Evolutionary conservation across 768 basidiomycete species (phyloP).

Genomic region (Porpolomopsis calyptriformis): DNA sequence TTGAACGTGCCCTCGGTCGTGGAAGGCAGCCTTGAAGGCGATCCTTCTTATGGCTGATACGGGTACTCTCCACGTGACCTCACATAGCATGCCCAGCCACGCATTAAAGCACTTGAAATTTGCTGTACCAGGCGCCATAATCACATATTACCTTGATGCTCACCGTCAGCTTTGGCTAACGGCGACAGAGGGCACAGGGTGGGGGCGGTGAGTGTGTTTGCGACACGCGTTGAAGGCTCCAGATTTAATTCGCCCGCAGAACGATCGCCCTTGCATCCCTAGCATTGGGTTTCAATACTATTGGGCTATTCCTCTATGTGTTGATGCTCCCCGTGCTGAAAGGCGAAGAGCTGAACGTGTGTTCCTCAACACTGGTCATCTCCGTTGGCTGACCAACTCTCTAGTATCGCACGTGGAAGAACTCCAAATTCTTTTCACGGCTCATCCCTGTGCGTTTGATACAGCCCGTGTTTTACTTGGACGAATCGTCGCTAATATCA

Average conservation of each 20-base stretch:
- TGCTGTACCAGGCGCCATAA: slow-evolving; percentile 53
- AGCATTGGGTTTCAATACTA: slow-evolving; percentile 46
- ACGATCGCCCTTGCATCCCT: slow-evolving; percentile 44
- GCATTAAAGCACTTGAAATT: slow-evolving; percentile 64
- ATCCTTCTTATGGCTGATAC: too few relatives aligned
- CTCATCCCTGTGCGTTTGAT: slow-evolving; percentile 55
- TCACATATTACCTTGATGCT: slow-evolving; percentile 56
- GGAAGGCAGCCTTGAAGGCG: neutral
- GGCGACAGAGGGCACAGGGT: slow-evolving; percentile 27
- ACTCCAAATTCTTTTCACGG: slow-evolving; percentile 56
- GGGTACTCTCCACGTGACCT: too few relatives aligned
- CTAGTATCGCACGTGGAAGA: slow-evolving; percentile 66
- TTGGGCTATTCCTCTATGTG: slow-evolving; percentile 64
- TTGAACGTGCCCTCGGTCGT: neutral
- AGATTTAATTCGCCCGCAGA: slow-evolving; percentile 23
- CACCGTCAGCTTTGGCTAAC: slow-evolving; percentile 39
- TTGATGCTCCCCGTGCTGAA: slow-evolving; percentile 55
- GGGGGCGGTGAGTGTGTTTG: slow-evolving; percentile 39
- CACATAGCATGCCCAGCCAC: slow-evolving; percentile 21
- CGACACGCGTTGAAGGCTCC: neutral
- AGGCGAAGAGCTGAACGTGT: slow-evolving; percentile 60
- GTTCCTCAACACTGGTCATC: slow-evolving; percentile 17
- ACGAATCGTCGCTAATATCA: too few relatives aligned
- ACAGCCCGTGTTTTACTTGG: too few relatives aligned
- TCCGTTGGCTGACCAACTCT: neutral